Evolutionary conservation across 768 basidiomycete species (phyloP).

Genomic region (Boletus eberwhitei): DNA sequence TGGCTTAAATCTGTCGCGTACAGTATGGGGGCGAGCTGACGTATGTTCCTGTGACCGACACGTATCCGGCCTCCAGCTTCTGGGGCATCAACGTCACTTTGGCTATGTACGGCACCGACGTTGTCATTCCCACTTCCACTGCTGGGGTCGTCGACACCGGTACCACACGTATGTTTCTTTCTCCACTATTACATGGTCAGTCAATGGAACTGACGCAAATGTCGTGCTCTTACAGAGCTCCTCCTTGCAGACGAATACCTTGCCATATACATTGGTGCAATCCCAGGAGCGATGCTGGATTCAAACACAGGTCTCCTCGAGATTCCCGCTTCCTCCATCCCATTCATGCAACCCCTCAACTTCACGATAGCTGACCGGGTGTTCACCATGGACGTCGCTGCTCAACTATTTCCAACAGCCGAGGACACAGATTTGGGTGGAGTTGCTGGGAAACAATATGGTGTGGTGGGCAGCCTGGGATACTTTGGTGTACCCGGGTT

Average conservation of each 20-base stretch:
- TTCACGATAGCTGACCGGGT: constrained; percentile 10
- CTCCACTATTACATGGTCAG: neutral
- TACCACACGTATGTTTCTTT: constrained; percentile 17
- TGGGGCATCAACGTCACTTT: constrained; percentile 31
- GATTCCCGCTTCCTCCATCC: constrained; percentile 13
- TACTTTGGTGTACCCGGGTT: neutral
- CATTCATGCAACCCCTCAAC: constrained; percentile 13
- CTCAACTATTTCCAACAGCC: constrained; percentile 17
- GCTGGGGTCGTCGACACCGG: constrained; percentile 31
- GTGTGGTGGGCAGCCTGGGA: constrained; percentile 2
- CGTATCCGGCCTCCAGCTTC: constrained; percentile 19
- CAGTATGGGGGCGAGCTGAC: constrained; percentile 25
- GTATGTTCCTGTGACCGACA: constrained; percentile 26
- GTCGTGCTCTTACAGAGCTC: constrained; percentile 8
- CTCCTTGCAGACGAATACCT: constrained; percentile 23
- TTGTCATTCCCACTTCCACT: constrained; percentile 15
- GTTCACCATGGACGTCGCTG: constrained; percentile 19
- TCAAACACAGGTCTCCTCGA: constrained; percentile 7
- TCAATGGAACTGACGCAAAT: neutral
- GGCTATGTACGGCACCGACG: constrained; percentile 9
- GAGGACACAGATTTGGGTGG: constrained; percentile 16
- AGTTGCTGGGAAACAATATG: constrained; percentile 8
- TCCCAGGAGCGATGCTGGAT: constrained; percentile 15
- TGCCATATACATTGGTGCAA: constrained; percentile 8
- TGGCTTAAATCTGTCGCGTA: neutral